Conservation (phyloP, 148 eudicot species). For the Selenicereus undatus region DNA sequence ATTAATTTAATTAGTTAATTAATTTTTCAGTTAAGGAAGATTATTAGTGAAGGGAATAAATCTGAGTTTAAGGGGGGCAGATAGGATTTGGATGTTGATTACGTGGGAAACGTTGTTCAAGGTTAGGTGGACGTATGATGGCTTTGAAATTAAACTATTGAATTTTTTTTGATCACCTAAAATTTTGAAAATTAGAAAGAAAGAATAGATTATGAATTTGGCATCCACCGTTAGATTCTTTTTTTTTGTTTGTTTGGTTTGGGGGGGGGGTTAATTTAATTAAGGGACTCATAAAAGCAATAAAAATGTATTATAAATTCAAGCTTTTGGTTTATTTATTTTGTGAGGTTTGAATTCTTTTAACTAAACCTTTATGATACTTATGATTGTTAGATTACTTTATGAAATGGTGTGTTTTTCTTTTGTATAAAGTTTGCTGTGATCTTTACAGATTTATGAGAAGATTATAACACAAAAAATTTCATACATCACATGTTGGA, state of each 20-base stretch:
- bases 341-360: too few relatives aligned
- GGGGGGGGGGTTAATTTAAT: too few relatives aligned
- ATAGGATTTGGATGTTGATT: slow-evolving; percentile 6
- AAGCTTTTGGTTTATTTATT: not conserved
- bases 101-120: not conserved
- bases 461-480: too few relatives aligned
- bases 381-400: too few relatives aligned
- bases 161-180: not conserved
- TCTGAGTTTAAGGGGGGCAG: slow-evolving; percentile 7
- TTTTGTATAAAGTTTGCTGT: too few relatives aligned
- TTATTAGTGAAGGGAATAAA: not conserved
- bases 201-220: not conserved
- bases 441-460: too few relatives aligned
- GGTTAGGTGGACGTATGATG: not conserved
- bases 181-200: not conserved
- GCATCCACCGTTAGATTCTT: not conserved
- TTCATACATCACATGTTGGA: too few relatives aligned
- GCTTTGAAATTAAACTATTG: not conserved
- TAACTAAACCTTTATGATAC: too few relatives aligned
- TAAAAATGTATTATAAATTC: too few relatives aligned
- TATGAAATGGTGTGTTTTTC: too few relatives aligned
- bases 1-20: slow-evolving; percentile 2
- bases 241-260: too few relatives aligned
- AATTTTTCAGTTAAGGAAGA: slow-evolving; percentile 11
- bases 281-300: not conserved